These are phyloP conservation scores for Lippia alba DNA, from an alignment of 305 asterid species.

Conservation along the genomic window DNA sequence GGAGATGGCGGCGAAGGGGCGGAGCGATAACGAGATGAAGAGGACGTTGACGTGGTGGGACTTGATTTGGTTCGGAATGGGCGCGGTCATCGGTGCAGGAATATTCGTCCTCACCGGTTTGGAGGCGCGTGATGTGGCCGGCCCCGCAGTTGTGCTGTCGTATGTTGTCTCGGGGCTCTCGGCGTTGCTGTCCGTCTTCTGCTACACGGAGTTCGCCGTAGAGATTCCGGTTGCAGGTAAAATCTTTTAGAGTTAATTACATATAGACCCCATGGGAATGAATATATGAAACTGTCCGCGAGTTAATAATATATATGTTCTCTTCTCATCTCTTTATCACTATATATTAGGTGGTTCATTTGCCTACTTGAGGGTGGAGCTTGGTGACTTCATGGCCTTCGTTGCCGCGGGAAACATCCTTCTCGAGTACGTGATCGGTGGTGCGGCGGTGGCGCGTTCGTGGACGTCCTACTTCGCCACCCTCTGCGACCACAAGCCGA, in stretches of 20 bases:
- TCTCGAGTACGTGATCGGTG: slow-evolving; percentile 57
- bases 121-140: slow-evolving; percentile 55
- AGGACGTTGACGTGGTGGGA: slow-evolving; percentile 76
- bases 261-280: no score
- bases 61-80: slow-evolving; percentile 74
- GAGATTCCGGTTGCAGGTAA: slow-evolving; percentile 70
- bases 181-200: slow-evolving; percentile 70
- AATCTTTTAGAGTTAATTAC: neutral
- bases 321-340: neutral
- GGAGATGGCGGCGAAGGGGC: slow-evolving; percentile 58
- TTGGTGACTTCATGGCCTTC: slow-evolving; percentile 70
- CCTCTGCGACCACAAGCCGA: slow-evolving; percentile 41
- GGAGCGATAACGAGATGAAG: slow-evolving; percentile 68
- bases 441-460: slow-evolving; percentile 67
- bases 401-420: slow-evolving; percentile 80
- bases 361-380: slow-evolving; percentile 69
- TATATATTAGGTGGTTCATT: slow-evolving; percentile 59
- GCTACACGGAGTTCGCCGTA: slow-evolving; percentile 75
- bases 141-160: slow-evolving; percentile 75
- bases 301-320: no score
- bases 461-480: slow-evolving; percentile 76
- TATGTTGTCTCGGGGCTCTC: slow-evolving; percentile 62
- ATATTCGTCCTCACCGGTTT: slow-evolving; percentile 71
- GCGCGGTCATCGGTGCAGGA: slow-evolving; percentile 82
- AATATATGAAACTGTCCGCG: no score